These are phyloP conservation scores for Penicillium steckii DNA, from an alignment of 495 filamentous ascomycete species.

Conservation along the genomic window DNA sequence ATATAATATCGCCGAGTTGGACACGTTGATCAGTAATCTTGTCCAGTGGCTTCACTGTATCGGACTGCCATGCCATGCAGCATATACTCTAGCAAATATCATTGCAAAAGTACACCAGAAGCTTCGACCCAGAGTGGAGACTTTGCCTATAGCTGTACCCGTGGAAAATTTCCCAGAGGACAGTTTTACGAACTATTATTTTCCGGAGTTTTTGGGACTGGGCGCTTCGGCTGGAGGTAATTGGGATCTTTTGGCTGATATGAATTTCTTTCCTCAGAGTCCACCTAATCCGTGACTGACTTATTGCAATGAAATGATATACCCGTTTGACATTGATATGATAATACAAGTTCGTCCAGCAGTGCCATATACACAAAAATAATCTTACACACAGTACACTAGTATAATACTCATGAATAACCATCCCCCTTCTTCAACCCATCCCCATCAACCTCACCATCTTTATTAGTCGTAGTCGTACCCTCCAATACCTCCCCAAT, in stretches of 20 bases:
- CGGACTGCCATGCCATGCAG: slow-evolving; percentile 44
- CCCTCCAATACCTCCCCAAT: no score
- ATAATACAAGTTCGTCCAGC: no score
- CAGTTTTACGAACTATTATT: slow-evolving; percentile 25
- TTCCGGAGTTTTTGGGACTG: slow-evolving; percentile 31
- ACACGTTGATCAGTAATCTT: slow-evolving; percentile 31
- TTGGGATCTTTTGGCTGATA: slow-evolving; percentile 27
- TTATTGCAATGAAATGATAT: no score
- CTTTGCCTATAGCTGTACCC: slow-evolving; percentile 1
- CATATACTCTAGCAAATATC: slow-evolving; percentile 43
- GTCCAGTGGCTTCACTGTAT: slow-evolving; percentile 44
- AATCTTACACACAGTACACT: no score
- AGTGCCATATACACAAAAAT: no score
- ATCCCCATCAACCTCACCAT: no score
- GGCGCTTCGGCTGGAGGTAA: slow-evolving; percentile 23
- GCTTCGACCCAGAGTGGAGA: slow-evolving; percentile 16
- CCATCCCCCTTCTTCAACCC: no score
- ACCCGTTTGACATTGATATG: no score
- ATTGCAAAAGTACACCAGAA: slow-evolving; percentile 27
- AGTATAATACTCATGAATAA: no score
- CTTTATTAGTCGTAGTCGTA: no score
- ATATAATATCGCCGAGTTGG: slow-evolving; percentile 30
- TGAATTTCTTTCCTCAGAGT: slow-evolving; percentile 24
- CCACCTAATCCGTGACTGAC: slow-evolving; percentile 4
- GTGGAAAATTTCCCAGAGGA: slow-evolving; percentile 15